Evolutionary conservation across 495 filamentous ascomycete species (phyloP), one percentile per base, ranked within the genome.

Genomic region (Bathelium albidoporum): DNA sequence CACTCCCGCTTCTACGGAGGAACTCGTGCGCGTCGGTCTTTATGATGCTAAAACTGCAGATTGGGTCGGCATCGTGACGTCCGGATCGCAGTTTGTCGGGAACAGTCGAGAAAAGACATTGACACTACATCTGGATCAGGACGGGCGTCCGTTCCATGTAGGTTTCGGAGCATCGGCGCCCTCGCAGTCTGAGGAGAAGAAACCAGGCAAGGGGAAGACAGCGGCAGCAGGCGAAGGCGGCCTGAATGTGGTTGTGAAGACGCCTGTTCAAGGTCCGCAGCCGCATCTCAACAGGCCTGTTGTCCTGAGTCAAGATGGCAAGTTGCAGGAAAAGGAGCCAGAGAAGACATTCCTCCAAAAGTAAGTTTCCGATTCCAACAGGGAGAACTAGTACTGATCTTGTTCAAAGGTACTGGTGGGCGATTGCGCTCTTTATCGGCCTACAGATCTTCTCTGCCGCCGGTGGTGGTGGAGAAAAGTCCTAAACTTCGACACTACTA

Each of bases 291-390:
- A 89, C 68, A 85, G 79, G 70, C 85, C 87, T 1, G 75, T 89
- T 2, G 83, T 89, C 45, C 66, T 89, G 62, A 80, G 75, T 62
- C 70, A 80, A 0, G 83, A 88, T 67, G 87, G 87, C 11, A 85
- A 78, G 73, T 72, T 80, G 52, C 79, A 74, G 55, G 79, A 74
- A 71, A 69, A 74, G 62, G 76, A 75, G 67, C 62, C 68, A 26
- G 84, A 89, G 80, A 89, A 88, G 80, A 78, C 79, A 0, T 83
- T 89, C 65, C 72, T 89, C 53, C 87, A 89, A 73, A 89, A 88
- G 85, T 89, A 75, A 70, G 80, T 32, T 44, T 41, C 9, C 22
- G 10, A 32, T 11, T 41, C 24, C 49, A n/a, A 2, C 44, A 2
- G 24, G 9, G n/a, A n/a, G n/a, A n/a, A n/a, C n/a, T n/a, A n/a